Base-by-base conservation (phyloP, 768 basidiomycete genomes). In the Fomitopsis pulvina region DNA sequence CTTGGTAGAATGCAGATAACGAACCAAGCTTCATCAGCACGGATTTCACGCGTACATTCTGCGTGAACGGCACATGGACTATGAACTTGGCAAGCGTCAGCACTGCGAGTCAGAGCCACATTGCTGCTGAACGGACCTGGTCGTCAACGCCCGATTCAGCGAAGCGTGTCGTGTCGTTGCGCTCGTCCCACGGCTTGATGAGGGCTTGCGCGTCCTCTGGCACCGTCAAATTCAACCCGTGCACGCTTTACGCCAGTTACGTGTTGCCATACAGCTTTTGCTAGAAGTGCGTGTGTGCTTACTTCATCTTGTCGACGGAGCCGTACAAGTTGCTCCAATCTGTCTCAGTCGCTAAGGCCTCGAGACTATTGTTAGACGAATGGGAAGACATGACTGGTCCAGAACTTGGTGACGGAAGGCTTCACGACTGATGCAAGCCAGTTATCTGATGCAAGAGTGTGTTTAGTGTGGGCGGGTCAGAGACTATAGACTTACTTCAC, bases 131-230 rank as follows among this genome's bases (percentile, higher is more conserved):
- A 43, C 71, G 43, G 52, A 87, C 89, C 77, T 92, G 87, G 60
- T 92, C 89, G 56, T 92, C 90, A 12, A 91, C 89, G 27, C 80
- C 83, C 0, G 89, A 91, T 18, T 92, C 85, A 12, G 80, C 81
- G 52, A 70, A 91, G 54, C 71, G 74, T 2, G 66, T 66, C 10
- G 77, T 82, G 44, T 84, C 80, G 21, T 92, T 86, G 40, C 89
- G 71, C 57, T 86, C 73, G 49, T 83, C 76, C 90, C 90, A 92
- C 2, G 85, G 80, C 65, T 92, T 92, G 53, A 92, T 84, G 30
- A 90, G 65, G 12, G 70, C 77, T 54, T 79, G 82, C 1, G 89
- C 90, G 57, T 84, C 76, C 63, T 92, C 90, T 22, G 89, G 89
- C n/a, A 88, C 75, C 4, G 77, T 75, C 47, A 92, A 68, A 61